phyloP scores from a whole-genome alignment of 1,284 basidiomycete species.

The Pseudozyma pruni region DNA sequence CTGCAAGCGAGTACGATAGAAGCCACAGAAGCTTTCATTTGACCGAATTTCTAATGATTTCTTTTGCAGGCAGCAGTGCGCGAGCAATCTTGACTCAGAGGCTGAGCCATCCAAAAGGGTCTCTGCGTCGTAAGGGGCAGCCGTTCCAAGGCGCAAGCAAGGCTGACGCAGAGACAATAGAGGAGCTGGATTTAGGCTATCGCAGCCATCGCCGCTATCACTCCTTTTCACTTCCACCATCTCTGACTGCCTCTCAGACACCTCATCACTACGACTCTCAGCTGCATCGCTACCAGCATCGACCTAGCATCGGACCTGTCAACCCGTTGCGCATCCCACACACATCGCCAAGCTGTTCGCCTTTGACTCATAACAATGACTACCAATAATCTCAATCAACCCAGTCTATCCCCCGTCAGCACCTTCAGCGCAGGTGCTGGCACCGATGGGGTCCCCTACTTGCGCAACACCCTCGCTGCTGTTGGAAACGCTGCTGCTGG shows the following conservation, averaged over 20 bases:
- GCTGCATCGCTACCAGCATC: not conserved
- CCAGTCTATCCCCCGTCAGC: slow-evolving; percentile 53
- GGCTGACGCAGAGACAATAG: too few species aligned
- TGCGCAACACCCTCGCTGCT: slow-evolving; percentile 19
- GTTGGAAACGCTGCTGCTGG: slow-evolving; percentile 23
- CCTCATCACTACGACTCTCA: not conserved
- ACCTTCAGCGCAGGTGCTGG: slow-evolving; percentile 41
- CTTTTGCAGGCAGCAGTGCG: slow-evolving; percentile 3
- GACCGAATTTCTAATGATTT: slow-evolving; percentile 3
- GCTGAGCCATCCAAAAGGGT: slow-evolving; percentile 5
- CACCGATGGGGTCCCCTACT: slow-evolving; percentile 49
- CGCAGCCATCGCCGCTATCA: not conserved
- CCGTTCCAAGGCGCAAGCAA: too few species aligned
- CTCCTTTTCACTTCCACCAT: slow-evolving; percentile 3
- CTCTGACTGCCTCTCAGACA: not conserved
- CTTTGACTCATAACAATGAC: slow-evolving; percentile 40
- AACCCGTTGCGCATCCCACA: not conserved
- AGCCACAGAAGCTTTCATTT: slow-evolving; percentile 1
- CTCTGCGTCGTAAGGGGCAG: too few species aligned
- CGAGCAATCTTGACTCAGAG: slow-evolving; percentile 12
- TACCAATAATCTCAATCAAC: slow-evolving; percentile 45
- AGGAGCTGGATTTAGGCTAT: not conserved
- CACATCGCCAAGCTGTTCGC: slow-evolving; percentile 47
- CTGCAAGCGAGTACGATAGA: not conserved
- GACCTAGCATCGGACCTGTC: not conserved